phyloP scores from a whole-genome alignment of 208 protist species.

The Wallacemonas rigidus region DNA sequence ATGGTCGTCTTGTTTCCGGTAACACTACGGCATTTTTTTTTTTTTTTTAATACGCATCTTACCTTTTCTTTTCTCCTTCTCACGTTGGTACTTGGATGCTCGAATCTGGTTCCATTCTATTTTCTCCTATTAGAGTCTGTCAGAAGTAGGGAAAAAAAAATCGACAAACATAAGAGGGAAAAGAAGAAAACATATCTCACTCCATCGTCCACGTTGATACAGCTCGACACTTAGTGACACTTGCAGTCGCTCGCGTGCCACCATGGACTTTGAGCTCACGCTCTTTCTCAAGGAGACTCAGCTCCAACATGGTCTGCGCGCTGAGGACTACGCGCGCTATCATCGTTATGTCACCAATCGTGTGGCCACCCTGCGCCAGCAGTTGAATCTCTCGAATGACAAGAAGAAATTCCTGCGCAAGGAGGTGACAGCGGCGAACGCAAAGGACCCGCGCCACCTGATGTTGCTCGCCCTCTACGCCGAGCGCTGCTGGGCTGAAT shows the following conservation, averaged over 20 bases:
- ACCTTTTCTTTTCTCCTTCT: neutral
- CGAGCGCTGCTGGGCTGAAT: conserved; percentile 83
- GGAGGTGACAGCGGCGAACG: conserved; percentile 66
- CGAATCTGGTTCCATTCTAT: too few relatives aligned
- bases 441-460: conserved; percentile 62
- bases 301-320: conserved; percentile 84
- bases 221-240: too few relatives aligned
- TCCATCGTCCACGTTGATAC: too few relatives aligned
- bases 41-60: conserved; percentile 9
- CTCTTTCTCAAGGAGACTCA: conserved; percentile 85
- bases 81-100: too few relatives aligned
- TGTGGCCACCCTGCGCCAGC: conserved; percentile 67
- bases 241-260: too few relatives aligned
- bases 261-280: conserved; percentile 72
- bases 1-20: too few relatives aligned
- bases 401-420: conserved; percentile 81
- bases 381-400: conserved; percentile 76
- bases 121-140: too few relatives aligned
- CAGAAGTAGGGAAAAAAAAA: too few relatives aligned
- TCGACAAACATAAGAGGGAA: too few relatives aligned
- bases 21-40: conserved; percentile 1
- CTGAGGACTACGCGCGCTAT: conserved; percentile 83
- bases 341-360: conserved; percentile 82
- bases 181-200: too few relatives aligned
- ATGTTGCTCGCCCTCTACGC: conserved; percentile 81